Conservation (phyloP, 257 asterid species). For the Solanum chilense region DNA sequence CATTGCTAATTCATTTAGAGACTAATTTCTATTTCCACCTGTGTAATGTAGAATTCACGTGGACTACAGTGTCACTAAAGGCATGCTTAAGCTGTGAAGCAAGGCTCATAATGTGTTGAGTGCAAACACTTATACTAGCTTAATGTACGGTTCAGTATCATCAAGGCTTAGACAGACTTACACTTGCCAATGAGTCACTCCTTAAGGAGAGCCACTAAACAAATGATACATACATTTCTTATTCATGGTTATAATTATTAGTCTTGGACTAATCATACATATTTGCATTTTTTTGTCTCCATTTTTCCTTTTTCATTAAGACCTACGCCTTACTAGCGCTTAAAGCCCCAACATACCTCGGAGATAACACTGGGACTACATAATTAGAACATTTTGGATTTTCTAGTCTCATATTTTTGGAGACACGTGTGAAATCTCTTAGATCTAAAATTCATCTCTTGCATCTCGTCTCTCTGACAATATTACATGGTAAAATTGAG, state of each 20-base stretch:
- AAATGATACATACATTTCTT: neutral
- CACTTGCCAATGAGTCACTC: neutral
- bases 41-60: neutral
- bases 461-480: neutral
- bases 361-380: neutral
- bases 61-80: fast-evolving
- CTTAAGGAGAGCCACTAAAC: neutral
- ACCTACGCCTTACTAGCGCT: neutral
- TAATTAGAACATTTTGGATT: neutral
- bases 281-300: neutral
- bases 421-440: neutral
- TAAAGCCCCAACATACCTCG: neutral
- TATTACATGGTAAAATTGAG: neutral
- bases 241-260: neutral
- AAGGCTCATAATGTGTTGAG: neutral
- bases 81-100: neutral
- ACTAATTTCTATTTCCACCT: neutral
- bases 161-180: neutral
- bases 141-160: neutral
- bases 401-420: neutral
- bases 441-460: neutral
- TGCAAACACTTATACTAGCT: neutral
- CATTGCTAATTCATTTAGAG: neutral
- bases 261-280: neutral
- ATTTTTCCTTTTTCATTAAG: neutral